phyloP scores from a whole-genome alignment of 2,329 filamentous ascomycete genomes.

The Xylaria sp. region DNA sequence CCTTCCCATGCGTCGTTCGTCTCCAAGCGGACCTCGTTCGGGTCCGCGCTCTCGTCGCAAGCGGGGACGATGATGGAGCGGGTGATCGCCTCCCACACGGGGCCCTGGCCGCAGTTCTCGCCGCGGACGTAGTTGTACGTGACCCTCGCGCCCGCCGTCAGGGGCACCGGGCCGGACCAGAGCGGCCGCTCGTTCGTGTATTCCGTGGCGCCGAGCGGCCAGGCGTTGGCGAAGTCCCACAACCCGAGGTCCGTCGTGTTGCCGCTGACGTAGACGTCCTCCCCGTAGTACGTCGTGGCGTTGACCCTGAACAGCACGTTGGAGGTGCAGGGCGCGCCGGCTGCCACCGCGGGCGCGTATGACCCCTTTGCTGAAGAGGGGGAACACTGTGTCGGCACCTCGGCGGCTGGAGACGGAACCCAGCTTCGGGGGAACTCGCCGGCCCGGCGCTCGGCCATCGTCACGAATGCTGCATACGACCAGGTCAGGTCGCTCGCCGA shows the following conservation, averaged over 20 bases:
- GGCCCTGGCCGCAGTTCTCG: slow-evolving; percentile 46
- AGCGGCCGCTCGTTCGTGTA: slow-evolving; percentile 48
- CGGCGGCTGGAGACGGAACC: slow-evolving; percentile 24
- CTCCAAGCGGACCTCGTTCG: slow-evolving; percentile 29
- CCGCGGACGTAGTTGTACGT: slow-evolving; percentile 50
- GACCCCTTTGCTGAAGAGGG: slow-evolving; percentile 29
- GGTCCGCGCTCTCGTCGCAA: slow-evolving; percentile 35
- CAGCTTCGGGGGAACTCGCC: slow-evolving; percentile 38
- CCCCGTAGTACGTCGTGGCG: slow-evolving; percentile 49
- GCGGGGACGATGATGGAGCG: slow-evolving; percentile 44
- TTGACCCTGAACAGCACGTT: slow-evolving; percentile 50
- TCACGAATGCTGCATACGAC: slow-evolving; percentile 68
- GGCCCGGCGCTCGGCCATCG: slow-evolving; percentile 45
- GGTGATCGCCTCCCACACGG: slow-evolving; percentile 49
- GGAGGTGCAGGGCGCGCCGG: slow-evolving; percentile 41
- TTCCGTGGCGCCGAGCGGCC: slow-evolving; percentile 43
- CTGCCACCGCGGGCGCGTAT: slow-evolving; percentile 41
- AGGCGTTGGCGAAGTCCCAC: slow-evolving; percentile 45
- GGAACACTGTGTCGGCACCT: slow-evolving; percentile 35
- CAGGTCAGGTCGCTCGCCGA: slow-evolving; percentile 64
- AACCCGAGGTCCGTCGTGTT: slow-evolving; percentile 45
- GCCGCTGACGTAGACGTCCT: slow-evolving; percentile 51
- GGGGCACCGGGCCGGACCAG: slow-evolving; percentile 46
- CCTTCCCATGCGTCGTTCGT: slow-evolving; percentile 46
- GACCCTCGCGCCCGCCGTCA: slow-evolving; percentile 46